Evolutionary conservation across 2,329 filamentous ascomycete genomes (phyloP), one percentile per base, ranked within the genome.

Genomic region (Phaeomoniella chlamydospora): DNA sequence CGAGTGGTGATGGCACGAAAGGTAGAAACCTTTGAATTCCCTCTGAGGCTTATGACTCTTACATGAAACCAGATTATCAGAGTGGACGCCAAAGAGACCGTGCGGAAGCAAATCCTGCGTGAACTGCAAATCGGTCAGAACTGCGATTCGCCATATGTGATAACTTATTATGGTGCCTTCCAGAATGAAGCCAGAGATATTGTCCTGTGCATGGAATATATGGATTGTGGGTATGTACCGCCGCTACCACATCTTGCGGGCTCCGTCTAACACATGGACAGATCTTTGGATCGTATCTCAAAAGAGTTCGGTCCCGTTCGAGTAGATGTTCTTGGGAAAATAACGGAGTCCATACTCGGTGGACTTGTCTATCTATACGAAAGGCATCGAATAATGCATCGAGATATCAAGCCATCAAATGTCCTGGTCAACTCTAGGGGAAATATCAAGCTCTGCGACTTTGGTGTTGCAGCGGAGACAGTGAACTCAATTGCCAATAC

Each of bases 161-260:
- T 98, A 41, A 94, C 81, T 37, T 98, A 94, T 59, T 96, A 96
- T 53, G 90, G 90, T 41, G 90, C 90, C 26, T 98, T 96, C 54
- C 73, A 96, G 52, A 96, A 94, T 55, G 83, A 92, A 53, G 86
- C 86, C 42, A 88, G 92, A 54, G 90, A 98, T 62, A 92, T 98
- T 40, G 92, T 96, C 49, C 88, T 98, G 79, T 98, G 90, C 59
- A 98, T 98, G 90, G 90, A 98, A 58, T 96, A 98, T 56, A 94
- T 94, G 85, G 90, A 98, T 60, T 85, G 88, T 55, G 90, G 90
- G 90, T 96, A 71, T 60, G 83, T 65, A 17, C n/a, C 31, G 6
- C 32, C 9, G 14, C 26, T 36, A 12, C 34, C 33, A n/a, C 37
- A 13, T 29, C 13, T 36, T 39, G 31, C 34, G 39, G 31, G 38